phyloP scores from a whole-genome alignment of 768 basidiomycete genomes.

The Podaxis rugospora region DNA sequence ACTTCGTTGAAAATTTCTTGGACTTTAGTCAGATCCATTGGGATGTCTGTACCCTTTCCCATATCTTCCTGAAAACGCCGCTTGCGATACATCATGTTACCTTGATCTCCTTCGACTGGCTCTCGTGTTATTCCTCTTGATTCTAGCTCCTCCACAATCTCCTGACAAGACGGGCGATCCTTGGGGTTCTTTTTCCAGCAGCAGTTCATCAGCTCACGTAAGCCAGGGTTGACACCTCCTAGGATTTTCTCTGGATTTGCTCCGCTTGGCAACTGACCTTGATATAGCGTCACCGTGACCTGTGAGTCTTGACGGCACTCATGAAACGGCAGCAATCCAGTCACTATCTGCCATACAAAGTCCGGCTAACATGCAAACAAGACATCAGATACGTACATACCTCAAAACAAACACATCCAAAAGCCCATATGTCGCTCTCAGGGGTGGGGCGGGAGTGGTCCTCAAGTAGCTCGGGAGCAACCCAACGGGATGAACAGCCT shows the following conservation, averaged over 20 bases:
- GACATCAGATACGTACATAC: neutral
- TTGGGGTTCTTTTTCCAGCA: neutral
- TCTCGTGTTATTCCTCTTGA: neutral
- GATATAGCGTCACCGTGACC: neutral
- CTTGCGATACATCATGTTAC: too few relatives aligned
- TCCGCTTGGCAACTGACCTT: neutral
- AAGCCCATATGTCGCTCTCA: constrained; percentile 16
- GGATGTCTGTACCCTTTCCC: too few relatives aligned
- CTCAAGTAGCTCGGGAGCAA: constrained; percentile 14
- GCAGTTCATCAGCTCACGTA: neutral
- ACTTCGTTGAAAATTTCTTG: too few relatives aligned
- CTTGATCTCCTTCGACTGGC: neutral
- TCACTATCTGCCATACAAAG: neutral
- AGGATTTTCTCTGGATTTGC: neutral
- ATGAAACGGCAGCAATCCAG: neutral
- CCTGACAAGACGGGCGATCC: neutral
- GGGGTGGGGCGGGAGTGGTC: neutral
- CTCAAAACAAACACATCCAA: constrained; percentile 15
- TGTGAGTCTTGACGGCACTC: neutral
- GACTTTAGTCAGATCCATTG: too few relatives aligned
- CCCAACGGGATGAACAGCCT: constrained; percentile 12
- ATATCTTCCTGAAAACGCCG: too few relatives aligned
- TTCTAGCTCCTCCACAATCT: neutral
- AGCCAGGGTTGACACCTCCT: neutral
- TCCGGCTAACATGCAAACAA: neutral